These are phyloP conservation scores for Rubia tinctorum DNA, from an alignment of 305 asterid genomes.

Conservation along the genomic window DNA sequence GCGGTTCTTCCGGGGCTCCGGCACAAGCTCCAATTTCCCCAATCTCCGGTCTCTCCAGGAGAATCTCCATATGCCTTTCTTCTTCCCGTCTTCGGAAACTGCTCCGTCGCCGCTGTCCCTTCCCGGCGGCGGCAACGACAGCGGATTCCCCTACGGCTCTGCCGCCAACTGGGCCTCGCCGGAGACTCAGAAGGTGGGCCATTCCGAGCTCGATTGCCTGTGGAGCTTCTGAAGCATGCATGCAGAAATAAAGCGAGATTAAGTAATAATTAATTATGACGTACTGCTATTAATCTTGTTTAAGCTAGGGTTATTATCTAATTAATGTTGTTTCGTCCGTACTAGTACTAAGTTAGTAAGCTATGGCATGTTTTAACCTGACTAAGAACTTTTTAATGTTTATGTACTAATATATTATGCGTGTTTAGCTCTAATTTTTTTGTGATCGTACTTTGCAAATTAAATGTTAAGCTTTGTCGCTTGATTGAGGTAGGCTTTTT, in stretches of 20 bases:
- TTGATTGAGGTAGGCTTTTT: slow-evolving; percentile 1
- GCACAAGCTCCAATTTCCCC: slow-evolving; percentile 38
- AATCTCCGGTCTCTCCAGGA: slow-evolving; percentile 66
- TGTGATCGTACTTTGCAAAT: neutral
- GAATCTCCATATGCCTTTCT: slow-evolving; percentile 50
- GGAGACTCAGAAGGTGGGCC: slow-evolving; percentile 47
- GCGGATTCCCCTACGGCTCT: slow-evolving; percentile 25
- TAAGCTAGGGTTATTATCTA: neutral
- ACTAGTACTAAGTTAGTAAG: neutral
- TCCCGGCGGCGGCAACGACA: slow-evolving; percentile 20
- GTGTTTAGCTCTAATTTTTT: neutral
- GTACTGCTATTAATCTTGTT: neutral
- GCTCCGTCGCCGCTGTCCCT: slow-evolving; percentile 11
- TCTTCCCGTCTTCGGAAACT: slow-evolving; percentile 26
- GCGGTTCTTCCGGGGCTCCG: slow-evolving; percentile 32
- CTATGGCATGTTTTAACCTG: neutral
- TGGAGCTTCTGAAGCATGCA: slow-evolving; percentile 43
- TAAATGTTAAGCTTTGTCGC: neutral
- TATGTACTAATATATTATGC: neutral
- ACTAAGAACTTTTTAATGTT: neutral
- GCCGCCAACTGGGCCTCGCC: slow-evolving; percentile 37
- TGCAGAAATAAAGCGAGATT: neutral
- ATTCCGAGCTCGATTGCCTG: slow-evolving; percentile 64
- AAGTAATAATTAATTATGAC: neutral
- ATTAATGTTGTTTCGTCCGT: neutral